Percentiles rank a stretch among this genome's conserved stretches.
Conservation (phyloP, 257 asterid genomes). For the Fraxinus anomala region DNA sequence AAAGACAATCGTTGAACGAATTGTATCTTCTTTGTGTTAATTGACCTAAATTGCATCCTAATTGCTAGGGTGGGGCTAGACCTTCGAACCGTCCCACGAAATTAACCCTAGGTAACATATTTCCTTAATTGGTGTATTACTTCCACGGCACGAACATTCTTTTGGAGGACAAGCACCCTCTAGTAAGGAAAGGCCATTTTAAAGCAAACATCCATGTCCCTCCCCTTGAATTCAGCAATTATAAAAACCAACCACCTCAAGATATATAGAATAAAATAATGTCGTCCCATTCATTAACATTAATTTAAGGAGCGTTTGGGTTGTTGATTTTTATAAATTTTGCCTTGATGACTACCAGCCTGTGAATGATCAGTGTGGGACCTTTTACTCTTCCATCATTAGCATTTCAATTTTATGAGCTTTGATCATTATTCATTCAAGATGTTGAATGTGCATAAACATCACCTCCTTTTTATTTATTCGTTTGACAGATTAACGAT, state of each 20-base stretch:
- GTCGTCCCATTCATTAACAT: conserved; percentile 25
- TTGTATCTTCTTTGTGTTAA: too few relatives aligned
- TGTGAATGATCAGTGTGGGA: conserved; percentile 8
- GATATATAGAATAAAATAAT: neutral
- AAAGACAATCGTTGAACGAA: too few relatives aligned
- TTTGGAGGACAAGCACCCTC: conserved; percentile 15
- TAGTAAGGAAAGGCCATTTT: neutral
- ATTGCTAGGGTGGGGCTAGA: too few relatives aligned
- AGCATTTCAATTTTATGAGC: neutral
- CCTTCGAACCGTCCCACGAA: too few relatives aligned
- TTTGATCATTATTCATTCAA: neutral
- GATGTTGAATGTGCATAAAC: too few relatives aligned
- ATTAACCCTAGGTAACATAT: neutral
- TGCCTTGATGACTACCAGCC: conserved; percentile 1
- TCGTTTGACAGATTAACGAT: too few relatives aligned
- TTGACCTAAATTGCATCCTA: too few relatives aligned
- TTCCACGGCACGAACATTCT: conserved; percentile 17
- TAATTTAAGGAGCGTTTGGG: conserved; percentile 32
- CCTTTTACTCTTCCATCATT: conserved; percentile 13
- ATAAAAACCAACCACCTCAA: conserved; percentile 28
- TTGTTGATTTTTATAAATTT: conserved; percentile 17
- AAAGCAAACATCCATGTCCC: conserved; percentile 11
- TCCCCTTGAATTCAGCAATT: conserved; percentile 21
- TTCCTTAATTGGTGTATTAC: neutral
- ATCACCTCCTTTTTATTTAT: too few relatives aligned